A percentile compares a stretch with the other conserved stretches of the same genome.
phyloP scores from a whole-genome alignment of 768 basidiomycete species.

The Tricholoma matsutake region DNA sequence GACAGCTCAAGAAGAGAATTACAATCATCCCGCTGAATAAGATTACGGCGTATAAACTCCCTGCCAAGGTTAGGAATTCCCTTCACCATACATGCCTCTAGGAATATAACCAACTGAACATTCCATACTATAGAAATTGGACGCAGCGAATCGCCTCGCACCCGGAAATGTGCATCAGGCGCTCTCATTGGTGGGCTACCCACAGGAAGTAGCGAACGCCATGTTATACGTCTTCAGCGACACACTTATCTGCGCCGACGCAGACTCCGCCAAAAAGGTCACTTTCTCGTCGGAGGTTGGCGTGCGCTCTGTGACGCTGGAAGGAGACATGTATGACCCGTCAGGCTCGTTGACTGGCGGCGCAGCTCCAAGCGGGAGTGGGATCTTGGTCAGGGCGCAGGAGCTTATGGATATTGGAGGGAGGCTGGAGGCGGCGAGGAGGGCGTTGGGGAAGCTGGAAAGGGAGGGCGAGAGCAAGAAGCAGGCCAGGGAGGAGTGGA shows the following conservation, averaged over 20 bases:
- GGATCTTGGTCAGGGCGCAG: conserved; percentile 79
- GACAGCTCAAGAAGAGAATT: conserved; percentile 76
- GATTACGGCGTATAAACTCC: conserved; percentile 61
- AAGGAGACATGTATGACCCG: conserved; percentile 96
- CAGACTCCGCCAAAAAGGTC: conserved; percentile 80
- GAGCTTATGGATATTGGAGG: conserved; percentile 70
- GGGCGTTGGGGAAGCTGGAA: conserved; percentile 49
- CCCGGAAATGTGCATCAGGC: conserved; percentile 83
- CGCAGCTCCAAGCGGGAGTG: conserved; percentile 71
- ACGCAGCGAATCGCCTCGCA: conserved; percentile 66
- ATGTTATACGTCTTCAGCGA: conserved; percentile 94
- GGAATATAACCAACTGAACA: background rate
- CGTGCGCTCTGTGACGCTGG: conserved; percentile 86
- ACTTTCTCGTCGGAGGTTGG: conserved; percentile 72
- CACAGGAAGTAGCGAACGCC: conserved; percentile 77
- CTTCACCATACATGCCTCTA: background rate
- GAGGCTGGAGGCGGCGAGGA: conserved; percentile 48
- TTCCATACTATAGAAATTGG: conserved; percentile 60
- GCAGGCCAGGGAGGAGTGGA: conserved; percentile 62
- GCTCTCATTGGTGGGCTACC: conserved; percentile 83
- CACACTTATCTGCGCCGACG: conserved; percentile 87
- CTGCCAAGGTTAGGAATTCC: conserved; percentile 37
- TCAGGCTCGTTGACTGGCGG: conserved; percentile 93
- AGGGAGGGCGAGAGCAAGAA: conserved; percentile 50
- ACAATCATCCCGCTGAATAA: conserved; percentile 94